Percentiles rank a stretch among this genome's conserved stretches.
Evolutionary conservation across 495 filamentous ascomycete genomes (phyloP).

Genomic region (Annulohypoxylon nitens): DNA sequence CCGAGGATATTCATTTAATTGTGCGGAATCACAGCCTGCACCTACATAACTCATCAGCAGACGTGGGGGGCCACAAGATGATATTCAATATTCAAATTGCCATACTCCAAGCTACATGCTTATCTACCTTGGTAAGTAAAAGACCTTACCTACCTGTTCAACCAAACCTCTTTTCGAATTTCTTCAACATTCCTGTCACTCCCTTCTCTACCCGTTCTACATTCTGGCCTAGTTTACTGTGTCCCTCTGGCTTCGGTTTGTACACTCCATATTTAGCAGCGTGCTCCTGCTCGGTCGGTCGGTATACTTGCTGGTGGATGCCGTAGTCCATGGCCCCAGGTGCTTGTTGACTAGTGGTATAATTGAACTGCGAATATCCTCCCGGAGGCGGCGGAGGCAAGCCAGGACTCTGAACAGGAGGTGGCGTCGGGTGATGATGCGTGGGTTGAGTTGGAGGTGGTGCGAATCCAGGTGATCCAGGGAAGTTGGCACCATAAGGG

Average conservation of each 20-base stretch:
- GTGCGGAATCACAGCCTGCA: background rate
- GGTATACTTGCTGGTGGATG: conserved; percentile 82
- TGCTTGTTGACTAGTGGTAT: conserved; percentile 52
- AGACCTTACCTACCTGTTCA: background rate
- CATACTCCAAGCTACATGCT: conserved; percentile 4
- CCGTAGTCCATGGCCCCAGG: conserved; percentile 66
- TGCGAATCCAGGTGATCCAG: conserved; percentile 54
- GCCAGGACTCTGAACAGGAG: conserved; percentile 47
- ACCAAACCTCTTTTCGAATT: conserved; percentile 86
- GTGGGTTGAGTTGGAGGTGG: conserved; percentile 45
- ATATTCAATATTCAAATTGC: conserved; percentile 9
- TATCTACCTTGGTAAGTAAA: background rate
- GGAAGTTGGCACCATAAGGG: conserved; percentile 58
- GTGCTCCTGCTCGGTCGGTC: conserved; percentile 76
- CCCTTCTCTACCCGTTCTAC: conserved; percentile 80
- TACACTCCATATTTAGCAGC: conserved; percentile 53
- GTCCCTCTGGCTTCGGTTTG: conserved; percentile 65
- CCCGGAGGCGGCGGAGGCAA: conserved; percentile 54
- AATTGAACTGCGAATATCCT: conserved; percentile 71
- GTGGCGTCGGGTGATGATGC: conserved; percentile 48
- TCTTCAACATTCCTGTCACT: conserved; percentile 85
- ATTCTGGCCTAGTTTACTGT: conserved; percentile 74
- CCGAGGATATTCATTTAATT: background rate
- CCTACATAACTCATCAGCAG: background rate
- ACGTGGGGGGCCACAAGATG: conserved; percentile 4